phyloP scores from a whole-genome alignment of 129 eudicot genomes.

The Erigeron canadensis region DNA sequence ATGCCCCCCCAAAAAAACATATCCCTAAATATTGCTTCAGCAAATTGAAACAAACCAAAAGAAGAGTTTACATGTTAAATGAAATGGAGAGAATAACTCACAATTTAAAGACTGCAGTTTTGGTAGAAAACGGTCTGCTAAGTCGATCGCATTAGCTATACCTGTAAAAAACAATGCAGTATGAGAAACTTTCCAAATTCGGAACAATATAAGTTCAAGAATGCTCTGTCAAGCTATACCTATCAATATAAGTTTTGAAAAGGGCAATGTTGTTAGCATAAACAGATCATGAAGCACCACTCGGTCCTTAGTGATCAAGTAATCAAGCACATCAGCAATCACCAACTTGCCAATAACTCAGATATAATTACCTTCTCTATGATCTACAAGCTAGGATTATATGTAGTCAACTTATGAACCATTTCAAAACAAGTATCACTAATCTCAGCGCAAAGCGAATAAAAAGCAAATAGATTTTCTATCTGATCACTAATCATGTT shows the following conservation, averaged over 20 bases:
- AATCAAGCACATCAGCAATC: neutral
- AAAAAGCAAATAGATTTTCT: neutral
- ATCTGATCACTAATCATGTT: slow-evolving; percentile 6
- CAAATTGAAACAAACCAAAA: neutral
- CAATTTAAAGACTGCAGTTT: neutral
- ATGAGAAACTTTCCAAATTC: neutral
- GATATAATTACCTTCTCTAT: neutral
- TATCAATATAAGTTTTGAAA: neutral
- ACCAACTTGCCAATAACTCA: neutral
- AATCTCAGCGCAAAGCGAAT: neutral
- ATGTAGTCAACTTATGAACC: neutral
- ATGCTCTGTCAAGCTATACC: neutral
- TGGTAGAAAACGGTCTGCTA: neutral
- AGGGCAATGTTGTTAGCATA: neutral
- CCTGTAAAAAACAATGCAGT: neutral
- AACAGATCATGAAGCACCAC: neutral
- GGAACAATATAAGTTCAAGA: neutral
- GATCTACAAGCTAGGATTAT: neutral
- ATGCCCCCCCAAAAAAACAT: neutral
- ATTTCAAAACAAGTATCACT: neutral
- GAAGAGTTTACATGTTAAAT: neutral
- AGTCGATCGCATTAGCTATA: neutral
- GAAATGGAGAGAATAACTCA: neutral
- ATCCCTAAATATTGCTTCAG: neutral
- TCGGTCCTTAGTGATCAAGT: neutral